Conservation (phyloP, 495 filamentous ascomycete genomes). For the Penicillium samsonianum region DNA sequence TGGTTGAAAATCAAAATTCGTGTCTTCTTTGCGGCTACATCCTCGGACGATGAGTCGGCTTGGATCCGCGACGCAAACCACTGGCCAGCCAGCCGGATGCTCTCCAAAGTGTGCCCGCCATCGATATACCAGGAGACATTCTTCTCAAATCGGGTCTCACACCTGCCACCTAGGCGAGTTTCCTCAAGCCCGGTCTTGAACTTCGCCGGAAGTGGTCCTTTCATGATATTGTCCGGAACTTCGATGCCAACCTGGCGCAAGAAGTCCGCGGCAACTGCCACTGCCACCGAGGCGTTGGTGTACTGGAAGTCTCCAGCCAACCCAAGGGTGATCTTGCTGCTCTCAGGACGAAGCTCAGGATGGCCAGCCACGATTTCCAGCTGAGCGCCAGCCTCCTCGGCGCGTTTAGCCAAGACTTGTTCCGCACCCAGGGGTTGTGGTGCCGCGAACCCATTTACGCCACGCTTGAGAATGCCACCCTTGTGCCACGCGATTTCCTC, state of each 20-base stretch:
- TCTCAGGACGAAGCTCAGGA: constrained; percentile 53
- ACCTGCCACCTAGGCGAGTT: constrained; percentile 77
- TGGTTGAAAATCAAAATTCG: constrained; percentile 95
- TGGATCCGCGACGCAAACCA: constrained; percentile 73
- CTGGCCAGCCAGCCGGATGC: constrained; percentile 70
- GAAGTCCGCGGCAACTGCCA: constrained; percentile 68
- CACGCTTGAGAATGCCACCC: constrained; percentile 82
- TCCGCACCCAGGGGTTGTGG: constrained; percentile 67
- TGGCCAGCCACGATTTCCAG: constrained; percentile 65
- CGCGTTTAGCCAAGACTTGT: constrained; percentile 69
- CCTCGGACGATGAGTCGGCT: constrained; percentile 48
- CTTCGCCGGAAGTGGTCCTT: constrained; percentile 56
- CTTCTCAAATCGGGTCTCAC: constrained; percentile 70
- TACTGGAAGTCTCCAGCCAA: constrained; percentile 83
- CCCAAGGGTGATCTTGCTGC: constrained; percentile 62
- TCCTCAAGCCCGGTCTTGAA: constrained; percentile 75
- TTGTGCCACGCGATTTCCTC: constrained; percentile 98
- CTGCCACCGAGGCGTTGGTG: constrained; percentile 80
- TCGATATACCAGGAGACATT: constrained; percentile 86
- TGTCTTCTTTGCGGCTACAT: constrained; percentile 38
- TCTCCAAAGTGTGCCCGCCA: constrained; percentile 88
- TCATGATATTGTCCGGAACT: constrained; percentile 52
- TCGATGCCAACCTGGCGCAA: constrained; percentile 45
- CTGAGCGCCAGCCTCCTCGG: constrained; percentile 61
- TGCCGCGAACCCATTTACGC: constrained; percentile 69